Base-by-base conservation (phyloP, 1,284 basidiomycete genomes). In the Ustilago tritici region DNA sequence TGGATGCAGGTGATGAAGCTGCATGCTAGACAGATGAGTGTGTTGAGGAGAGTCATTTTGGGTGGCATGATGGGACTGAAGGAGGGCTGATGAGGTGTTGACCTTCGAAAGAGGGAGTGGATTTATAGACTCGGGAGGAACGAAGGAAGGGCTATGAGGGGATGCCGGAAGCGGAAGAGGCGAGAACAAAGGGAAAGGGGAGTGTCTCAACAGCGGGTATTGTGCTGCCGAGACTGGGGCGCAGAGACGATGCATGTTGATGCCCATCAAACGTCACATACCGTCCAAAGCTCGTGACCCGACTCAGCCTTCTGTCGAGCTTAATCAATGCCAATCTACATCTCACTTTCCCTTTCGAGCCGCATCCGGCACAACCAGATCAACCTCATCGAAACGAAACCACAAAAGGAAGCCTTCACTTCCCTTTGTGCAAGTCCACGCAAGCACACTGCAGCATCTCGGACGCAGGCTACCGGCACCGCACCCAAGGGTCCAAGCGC, bases 1-100 rank as follows among this genome's bases (percentile, higher is more conserved):
- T 61, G 38, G 36, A 64, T n/a, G 28, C 65, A 61, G 14, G 62
- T 61, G 52, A 68, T 23, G 17, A 68, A 55, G 56, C 65, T 68
- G 67, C 66, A 70, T 14, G 65, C 15, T 8, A 75, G 61, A 23
- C 65, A 75, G 57, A 66, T 9, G 31, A 75, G 32, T 1, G 60
- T 17, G 49, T 23, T 47, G 36, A 63, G 17, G 23, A 67, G 19
- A 15, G 53, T 46, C 61, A 72, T 63, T 28, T 40, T 71, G 15
- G 34, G 3, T 12, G 4, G 15, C 7, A 53, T 34, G 28, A 12
- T 34, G 34, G n/a, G 28, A 23, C 23, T 7, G 43, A 8, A 35
- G n/a, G 43, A 23, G 38, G 23, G 23, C 23, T 28, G 23, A 28
- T 9, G 43, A 58, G 19, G 11, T 31, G 28, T 32, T 19, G 59